phyloP scores from a whole-genome alignment of 768 basidiomycete species.

The Chalciporus piperatus region DNA sequence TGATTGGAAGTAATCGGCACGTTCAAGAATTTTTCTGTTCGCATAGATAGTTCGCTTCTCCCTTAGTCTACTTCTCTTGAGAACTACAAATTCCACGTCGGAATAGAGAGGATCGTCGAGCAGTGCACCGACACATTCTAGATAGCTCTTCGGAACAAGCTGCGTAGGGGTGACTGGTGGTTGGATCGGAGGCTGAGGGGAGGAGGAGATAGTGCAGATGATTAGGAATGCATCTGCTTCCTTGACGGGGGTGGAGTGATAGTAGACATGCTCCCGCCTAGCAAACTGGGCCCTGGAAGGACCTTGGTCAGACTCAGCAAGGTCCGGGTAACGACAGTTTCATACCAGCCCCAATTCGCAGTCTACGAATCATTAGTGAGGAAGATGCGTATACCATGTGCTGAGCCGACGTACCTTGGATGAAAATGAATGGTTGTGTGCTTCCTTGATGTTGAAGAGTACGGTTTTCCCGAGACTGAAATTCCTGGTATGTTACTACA shows the following conservation, averaged over 20 bases:
- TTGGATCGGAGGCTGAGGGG: conserved; percentile 49
- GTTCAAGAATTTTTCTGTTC: conserved; percentile 58
- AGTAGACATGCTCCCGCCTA: conserved; percentile 67
- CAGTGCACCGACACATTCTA: conserved; percentile 70
- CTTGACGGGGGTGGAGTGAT: conserved; percentile 48
- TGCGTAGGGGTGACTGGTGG: conserved; percentile 45
- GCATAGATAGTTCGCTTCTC: conserved; percentile 58
- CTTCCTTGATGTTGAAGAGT: conserved; percentile 68
- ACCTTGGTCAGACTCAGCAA: not conserved
- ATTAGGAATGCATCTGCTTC: conserved; percentile 70
- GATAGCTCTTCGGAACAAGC: conserved; percentile 60
- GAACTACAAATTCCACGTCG: conserved; percentile 79
- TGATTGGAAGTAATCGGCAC: conserved; percentile 76
- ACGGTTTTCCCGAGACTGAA: conserved; percentile 46
- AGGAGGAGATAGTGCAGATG: conserved; percentile 73
- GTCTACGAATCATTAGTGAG: conserved; percentile 43
- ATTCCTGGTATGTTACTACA: not conserved
- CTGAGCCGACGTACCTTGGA: conserved; percentile 45
- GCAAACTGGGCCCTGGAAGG: conserved; percentile 71
- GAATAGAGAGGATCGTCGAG: conserved; percentile 83
- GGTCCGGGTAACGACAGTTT: not conserved
- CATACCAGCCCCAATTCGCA: conserved; percentile 86
- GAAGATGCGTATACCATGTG: not conserved
- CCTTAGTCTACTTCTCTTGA: conserved; percentile 39
- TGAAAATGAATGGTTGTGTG: conserved; percentile 78